These are phyloP conservation scores for Alternaria dauci DNA, from an alignment of 2,329 filamentous ascomycete genomes.

Conservation along the genomic window DNA sequence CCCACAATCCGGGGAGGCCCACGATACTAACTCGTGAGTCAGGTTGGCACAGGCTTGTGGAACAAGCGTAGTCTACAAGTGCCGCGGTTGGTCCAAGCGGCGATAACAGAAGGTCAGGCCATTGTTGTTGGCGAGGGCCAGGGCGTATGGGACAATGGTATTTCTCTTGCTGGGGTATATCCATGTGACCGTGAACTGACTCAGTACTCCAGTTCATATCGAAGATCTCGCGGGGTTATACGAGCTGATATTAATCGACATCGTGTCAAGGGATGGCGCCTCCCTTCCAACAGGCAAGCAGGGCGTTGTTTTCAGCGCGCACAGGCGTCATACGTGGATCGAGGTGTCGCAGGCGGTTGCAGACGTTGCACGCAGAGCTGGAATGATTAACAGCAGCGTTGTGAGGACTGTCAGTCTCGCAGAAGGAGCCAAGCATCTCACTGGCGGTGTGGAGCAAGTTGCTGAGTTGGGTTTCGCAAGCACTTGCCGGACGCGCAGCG, in stretches of 20 bases:
- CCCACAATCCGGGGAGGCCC: neutral
- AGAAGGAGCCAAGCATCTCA: neutral
- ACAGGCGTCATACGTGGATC: constrained; percentile 1
- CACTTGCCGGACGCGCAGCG: constrained; percentile 1
- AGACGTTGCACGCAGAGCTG: constrained; percentile 1
- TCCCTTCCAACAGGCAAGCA: constrained; percentile 5
- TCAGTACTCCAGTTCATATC: neutral
- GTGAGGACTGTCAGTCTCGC: neutral
- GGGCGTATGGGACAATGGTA: constrained; percentile 8
- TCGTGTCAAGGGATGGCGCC: constrained; percentile 1
- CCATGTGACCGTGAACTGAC: neutral
- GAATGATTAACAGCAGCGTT: neutral
- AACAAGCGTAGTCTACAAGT: constrained; percentile 10
- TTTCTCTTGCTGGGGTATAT: neutral
- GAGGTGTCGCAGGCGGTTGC: constrained; percentile 3
- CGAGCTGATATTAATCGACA: neutral
- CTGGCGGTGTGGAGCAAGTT: constrained; percentile 3
- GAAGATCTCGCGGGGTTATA: neutral
- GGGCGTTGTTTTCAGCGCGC: constrained; percentile 4
- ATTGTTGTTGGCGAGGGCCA: constrained; percentile 3
- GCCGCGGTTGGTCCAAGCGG: constrained; percentile 5
- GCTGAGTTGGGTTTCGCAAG: constrained; percentile 3
- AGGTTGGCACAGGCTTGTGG: constrained; percentile 3
- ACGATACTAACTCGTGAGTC: neutral
- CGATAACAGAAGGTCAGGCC: constrained; percentile 5